Evolutionary conservation across 352 stramenopile species (phyloP).

Genomic region (Lagenidium giganteum): DNA sequence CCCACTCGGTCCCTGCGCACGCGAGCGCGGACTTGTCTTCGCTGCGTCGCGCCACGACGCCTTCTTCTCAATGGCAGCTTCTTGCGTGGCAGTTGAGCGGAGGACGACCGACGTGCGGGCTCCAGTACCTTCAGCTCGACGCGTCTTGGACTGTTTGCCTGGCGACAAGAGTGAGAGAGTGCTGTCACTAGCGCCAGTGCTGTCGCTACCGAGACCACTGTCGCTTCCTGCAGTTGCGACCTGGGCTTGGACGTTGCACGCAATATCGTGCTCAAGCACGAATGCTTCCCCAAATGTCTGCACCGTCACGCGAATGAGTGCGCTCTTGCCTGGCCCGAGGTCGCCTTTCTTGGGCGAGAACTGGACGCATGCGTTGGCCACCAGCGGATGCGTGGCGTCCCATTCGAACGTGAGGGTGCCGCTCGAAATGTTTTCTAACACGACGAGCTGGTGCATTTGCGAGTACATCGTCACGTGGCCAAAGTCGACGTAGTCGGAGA

Average conservation of each 20-base stretch:
- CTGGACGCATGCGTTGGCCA: slow-evolving; percentile 31
- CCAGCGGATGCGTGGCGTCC: slow-evolving; percentile 47
- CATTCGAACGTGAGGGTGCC: slow-evolving; percentile 41
- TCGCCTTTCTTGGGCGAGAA: slow-evolving; percentile 53
- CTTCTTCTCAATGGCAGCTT: slow-evolving; percentile 38
- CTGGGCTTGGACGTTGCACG: slow-evolving; percentile 38
- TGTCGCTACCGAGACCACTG: neutral
- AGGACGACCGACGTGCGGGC: slow-evolving; percentile 44
- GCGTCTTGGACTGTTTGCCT: neutral
- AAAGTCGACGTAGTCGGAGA: slow-evolving; percentile 53
- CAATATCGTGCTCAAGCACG: slow-evolving; percentile 66
- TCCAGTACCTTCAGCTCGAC: neutral
- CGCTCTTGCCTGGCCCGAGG: slow-evolving; percentile 37
- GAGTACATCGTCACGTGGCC: slow-evolving; percentile 52
- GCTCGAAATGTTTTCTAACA: slow-evolving; percentile 34
- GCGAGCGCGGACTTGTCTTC: too few relatives aligned
- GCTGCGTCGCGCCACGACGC: too few relatives aligned
- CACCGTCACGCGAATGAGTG: slow-evolving; percentile 50
- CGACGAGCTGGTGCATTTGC: slow-evolving; percentile 32
- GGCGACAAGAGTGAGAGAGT: neutral
- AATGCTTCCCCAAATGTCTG: slow-evolving; percentile 28
- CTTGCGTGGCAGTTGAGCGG: slow-evolving; percentile 53
- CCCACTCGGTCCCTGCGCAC: too few relatives aligned
- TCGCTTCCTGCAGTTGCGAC: neutral
- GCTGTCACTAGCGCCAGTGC: neutral